Percentiles rank a stretch among this genome's conserved stretches.
phyloP scores from a whole-genome alignment of 73 alveolate species.

The Paramecium sexaurelia region DNA sequence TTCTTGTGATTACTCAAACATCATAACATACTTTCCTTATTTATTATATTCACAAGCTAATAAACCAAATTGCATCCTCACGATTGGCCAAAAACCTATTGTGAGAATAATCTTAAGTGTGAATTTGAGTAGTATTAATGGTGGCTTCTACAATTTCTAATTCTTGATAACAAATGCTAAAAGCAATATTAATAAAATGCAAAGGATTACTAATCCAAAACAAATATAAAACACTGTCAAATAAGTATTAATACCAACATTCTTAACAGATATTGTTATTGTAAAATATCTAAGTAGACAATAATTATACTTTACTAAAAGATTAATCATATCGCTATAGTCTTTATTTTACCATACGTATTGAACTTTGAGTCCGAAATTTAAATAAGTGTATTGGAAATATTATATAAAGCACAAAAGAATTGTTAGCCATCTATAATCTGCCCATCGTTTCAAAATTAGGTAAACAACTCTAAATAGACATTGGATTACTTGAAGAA shows the following conservation, averaged over 20 bases:
- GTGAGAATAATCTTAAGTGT: not conserved
- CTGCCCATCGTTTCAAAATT: not conserved
- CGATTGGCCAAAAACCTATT: constrained; percentile 1
- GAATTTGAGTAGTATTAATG: not conserved
- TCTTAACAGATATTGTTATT: not conserved
- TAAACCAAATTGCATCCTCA: not conserved
- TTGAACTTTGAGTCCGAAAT: not conserved
- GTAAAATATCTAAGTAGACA: not conserved
- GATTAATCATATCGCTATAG: not conserved
- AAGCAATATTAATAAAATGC: not conserved
- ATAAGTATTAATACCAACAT: not conserved
- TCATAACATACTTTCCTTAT: not conserved
- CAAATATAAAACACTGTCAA: not conserved
- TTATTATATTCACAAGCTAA: constrained; percentile 1
- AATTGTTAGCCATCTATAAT: not conserved
- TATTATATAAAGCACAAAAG: not conserved
- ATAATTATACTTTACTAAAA: not conserved
- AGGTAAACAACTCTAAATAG: constrained; percentile 3
- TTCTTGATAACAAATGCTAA: not conserved
- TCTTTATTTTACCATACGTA: not conserved
- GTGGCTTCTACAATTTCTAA: not conserved
- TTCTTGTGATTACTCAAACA: not conserved
- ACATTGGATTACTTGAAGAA: constrained; percentile 3
- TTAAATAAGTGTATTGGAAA: not conserved
- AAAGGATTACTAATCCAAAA: not conserved